Conservation (phyloP, 2,329 filamentous ascomycete genomes). For the Periconia sp. region DNA sequence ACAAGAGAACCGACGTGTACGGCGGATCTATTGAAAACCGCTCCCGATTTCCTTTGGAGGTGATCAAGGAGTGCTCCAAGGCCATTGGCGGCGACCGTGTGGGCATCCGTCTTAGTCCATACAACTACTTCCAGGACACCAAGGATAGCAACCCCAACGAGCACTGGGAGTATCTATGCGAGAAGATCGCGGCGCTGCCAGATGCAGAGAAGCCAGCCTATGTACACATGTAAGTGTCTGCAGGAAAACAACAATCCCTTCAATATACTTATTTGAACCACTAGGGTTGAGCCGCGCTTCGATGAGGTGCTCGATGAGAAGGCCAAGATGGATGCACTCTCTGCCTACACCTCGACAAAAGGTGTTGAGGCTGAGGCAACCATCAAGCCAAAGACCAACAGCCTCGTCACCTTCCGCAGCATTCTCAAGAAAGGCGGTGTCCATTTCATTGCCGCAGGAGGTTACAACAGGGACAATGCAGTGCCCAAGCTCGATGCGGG, state of each 20-base stretch:
- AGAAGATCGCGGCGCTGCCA: slow-evolving; percentile 44
- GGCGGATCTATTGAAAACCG: slow-evolving; percentile 59
- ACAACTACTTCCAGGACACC: slow-evolving; percentile 48
- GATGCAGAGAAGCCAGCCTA: slow-evolving; percentile 35
- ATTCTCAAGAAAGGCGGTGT: slow-evolving; percentile 57
- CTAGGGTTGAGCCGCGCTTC: slow-evolving; percentile 45
- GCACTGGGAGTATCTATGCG: slow-evolving; percentile 55
- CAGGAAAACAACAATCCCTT: slow-evolving; percentile 9
- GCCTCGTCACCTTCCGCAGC: slow-evolving; percentile 46
- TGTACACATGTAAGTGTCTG: slow-evolving; percentile 41
- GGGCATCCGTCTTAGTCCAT: slow-evolving; percentile 41
- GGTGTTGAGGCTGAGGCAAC: slow-evolving; percentile 42
- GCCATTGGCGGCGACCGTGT: slow-evolving; percentile 41
- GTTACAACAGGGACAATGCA: slow-evolving; percentile 59
- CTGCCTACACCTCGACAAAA: slow-evolving; percentile 39
- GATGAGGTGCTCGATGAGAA: slow-evolving; percentile 45
- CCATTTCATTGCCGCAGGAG: slow-evolving; percentile 63
- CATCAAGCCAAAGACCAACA: slow-evolving; percentile 29
- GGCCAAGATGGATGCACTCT: slow-evolving; percentile 46
- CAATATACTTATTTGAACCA: background rate
- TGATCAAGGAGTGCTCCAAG: slow-evolving; percentile 47
- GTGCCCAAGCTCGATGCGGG: slow-evolving; percentile 56
- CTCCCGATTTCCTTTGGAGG: slow-evolving; percentile 62
- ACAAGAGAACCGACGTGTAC: slow-evolving; percentile 58
- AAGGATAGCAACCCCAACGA: slow-evolving; percentile 52